Evolutionary conservation across 2,329 filamentous ascomycete species (phyloP), one percentile per base, ranked within the genome.

Genomic region (Talaromyces sp.): DNA sequence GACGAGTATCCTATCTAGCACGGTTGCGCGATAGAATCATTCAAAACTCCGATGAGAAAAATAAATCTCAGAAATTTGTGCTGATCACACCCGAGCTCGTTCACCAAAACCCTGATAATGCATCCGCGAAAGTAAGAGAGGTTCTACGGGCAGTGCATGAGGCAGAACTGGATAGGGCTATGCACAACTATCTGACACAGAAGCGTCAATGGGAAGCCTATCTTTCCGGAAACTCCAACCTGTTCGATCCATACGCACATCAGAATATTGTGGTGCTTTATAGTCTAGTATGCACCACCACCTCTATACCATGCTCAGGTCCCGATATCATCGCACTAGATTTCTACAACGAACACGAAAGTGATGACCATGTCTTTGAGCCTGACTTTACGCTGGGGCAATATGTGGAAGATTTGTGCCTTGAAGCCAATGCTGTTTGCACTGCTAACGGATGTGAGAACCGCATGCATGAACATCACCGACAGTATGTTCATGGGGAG

Each of bases 191-290:
- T 74, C 87, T 93, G 75, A 97, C 92, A 0, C 94, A 98, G 74
- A 97, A 93, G 64, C 87, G 92, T 35, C 93, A 97, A 70, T 99
- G 95, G 95, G 95, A 99, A 74, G 91, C 92, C 33, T 97, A 97
- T 72, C 89, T 97, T 24, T 88, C 94, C 60, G 92, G 92, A 14
- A 96, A 95, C 70, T 82, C 90, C 37, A 90, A 96, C 72, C 84
- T 98, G 1, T 99, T 97, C 71, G 93, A 99, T 73, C 95, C 96
- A 0, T 95, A 93, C 73, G 91, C 92, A 0, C 96, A 99, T 73
- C 95, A 99, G 73, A 97, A 95, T 72, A 97, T 99, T 66, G 92
- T 96, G 11, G 91, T 98, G 1, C 81, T 99, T 9, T 96, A 96
- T 78, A 98, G 94, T 16, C 87, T 95, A 27, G 94, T 97, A 60